phyloP scores from a whole-genome alignment of 2,329 filamentous ascomycete species.

The Neospermospora avenae region DNA sequence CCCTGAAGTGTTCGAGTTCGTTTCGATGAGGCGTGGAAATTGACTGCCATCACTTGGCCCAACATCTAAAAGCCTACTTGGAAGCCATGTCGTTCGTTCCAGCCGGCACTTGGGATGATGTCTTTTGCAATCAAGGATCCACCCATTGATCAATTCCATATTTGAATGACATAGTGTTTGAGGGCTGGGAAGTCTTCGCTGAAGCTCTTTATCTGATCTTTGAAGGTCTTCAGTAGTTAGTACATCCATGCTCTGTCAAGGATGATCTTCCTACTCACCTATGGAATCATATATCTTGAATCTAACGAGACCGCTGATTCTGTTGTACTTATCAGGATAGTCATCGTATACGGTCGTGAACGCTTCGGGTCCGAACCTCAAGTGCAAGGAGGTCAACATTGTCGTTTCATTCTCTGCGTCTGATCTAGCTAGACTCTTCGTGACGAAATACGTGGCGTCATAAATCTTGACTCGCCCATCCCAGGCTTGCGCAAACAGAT shows the following conservation, averaged over 20 bases:
- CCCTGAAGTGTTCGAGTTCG: not conserved
- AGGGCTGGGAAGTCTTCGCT: conserved; percentile 2
- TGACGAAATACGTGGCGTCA: not conserved
- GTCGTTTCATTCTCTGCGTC: not conserved
- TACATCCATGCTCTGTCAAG: not conserved
- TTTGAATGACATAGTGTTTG: conserved; percentile 1
- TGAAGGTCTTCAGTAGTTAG: not conserved
- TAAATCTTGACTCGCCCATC: conserved; percentile 12
- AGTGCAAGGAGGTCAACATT: not conserved
- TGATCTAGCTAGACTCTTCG: not conserved
- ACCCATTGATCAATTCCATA: not conserved
- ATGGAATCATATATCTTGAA: conserved; percentile 9
- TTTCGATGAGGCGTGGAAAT: conserved; percentile 6
- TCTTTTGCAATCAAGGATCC: not conserved
- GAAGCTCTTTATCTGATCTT: not conserved
- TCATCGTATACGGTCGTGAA: not conserved
- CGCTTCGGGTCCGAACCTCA: not conserved
- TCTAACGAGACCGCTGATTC: conserved; percentile 1
- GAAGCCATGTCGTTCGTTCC: not conserved
- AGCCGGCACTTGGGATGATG: not conserved
- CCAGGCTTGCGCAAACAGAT: not conserved
- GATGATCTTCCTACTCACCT: not conserved
- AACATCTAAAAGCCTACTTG: conserved; percentile 7
- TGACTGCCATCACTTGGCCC: not conserved
- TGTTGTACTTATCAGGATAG: not conserved